Evolutionary conservation across 2,329 filamentous ascomycete genomes (phyloP).

Genomic region (Cephalotrichum gorgonifer): DNA sequence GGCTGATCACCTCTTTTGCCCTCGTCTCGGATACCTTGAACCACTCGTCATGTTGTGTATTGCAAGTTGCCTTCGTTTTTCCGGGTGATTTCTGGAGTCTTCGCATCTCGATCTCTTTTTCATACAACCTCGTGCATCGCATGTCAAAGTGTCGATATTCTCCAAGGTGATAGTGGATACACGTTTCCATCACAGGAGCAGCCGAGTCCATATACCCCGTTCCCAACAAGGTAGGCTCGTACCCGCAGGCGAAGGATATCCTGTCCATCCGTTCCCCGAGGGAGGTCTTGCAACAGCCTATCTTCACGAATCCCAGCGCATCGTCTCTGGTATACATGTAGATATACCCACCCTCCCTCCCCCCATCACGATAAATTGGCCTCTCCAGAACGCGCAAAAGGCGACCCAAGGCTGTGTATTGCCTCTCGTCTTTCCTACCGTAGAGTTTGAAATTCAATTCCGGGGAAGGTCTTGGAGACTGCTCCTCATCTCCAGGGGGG

Average conservation of each 20-base stretch:
- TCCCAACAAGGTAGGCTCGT: background rate
- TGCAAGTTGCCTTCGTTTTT: background rate
- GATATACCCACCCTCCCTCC: background rate
- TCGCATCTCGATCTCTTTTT: background rate
- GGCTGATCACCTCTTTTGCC: background rate
- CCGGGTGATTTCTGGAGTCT: no score
- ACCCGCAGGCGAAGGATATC: background rate
- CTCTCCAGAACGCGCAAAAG: background rate
- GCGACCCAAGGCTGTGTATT: background rate
- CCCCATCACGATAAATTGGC: background rate
- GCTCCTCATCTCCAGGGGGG: no score
- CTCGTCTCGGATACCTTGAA: background rate
- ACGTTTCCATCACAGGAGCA: background rate
- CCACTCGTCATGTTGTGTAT: background rate
- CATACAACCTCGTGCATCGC: background rate
- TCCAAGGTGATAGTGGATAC: background rate
- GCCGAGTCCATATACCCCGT: background rate
- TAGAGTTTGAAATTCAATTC: no score
- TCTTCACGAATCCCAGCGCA: background rate
- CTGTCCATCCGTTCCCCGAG: background rate
- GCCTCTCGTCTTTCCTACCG: no score
- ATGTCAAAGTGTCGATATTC: background rate
- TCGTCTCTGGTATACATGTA: background rate
- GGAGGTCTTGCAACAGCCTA: background rate
- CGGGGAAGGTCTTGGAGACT: background rate